phyloP scores from a whole-genome alignment of 306 rosid genomes.

The Trifolium subterraneum region DNA sequence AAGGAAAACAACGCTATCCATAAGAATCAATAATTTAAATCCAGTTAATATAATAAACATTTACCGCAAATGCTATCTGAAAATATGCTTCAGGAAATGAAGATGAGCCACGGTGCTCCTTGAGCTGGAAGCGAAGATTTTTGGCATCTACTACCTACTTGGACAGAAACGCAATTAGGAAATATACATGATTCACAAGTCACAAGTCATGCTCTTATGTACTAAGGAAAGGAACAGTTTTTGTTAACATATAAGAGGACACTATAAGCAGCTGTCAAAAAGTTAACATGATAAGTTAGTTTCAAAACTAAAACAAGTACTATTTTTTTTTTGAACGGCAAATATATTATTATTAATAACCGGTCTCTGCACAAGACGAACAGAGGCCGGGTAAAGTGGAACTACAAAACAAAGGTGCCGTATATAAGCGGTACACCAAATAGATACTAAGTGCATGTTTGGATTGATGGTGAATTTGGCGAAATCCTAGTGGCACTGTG shows the following conservation, averaged over 20 bases:
- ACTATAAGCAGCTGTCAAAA: constrained; percentile 5
- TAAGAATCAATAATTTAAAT: constrained; percentile 19
- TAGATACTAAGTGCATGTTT: not conserved
- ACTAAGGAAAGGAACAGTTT: constrained; percentile 27
- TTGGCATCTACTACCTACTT: constrained; percentile 88
- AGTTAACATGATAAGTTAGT: not conserved
- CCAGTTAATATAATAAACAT: constrained; percentile 20
- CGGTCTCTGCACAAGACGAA: no score
- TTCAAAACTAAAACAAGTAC: constrained; percentile 12
- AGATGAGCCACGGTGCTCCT: constrained; percentile 64
- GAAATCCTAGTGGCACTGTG: not conserved
- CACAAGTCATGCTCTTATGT: constrained; percentile 11
- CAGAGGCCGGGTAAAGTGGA: no score
- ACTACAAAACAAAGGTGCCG: no score
- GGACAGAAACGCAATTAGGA: constrained; percentile 40
- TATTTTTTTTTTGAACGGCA: no score
- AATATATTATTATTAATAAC: no score
- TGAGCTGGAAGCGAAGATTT: constrained; percentile 79
- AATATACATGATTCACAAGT: not conserved
- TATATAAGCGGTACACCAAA: no score
- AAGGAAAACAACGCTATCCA: not conserved
- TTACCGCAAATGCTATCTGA: constrained; percentile 97
- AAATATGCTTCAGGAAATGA: constrained; percentile 86
- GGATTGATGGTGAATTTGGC: not conserved
- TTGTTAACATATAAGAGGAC: constrained; percentile 22